Base-by-base conservation (phyloP, 352 stramenopile genomes). In the Pythium dissimile region DNA sequence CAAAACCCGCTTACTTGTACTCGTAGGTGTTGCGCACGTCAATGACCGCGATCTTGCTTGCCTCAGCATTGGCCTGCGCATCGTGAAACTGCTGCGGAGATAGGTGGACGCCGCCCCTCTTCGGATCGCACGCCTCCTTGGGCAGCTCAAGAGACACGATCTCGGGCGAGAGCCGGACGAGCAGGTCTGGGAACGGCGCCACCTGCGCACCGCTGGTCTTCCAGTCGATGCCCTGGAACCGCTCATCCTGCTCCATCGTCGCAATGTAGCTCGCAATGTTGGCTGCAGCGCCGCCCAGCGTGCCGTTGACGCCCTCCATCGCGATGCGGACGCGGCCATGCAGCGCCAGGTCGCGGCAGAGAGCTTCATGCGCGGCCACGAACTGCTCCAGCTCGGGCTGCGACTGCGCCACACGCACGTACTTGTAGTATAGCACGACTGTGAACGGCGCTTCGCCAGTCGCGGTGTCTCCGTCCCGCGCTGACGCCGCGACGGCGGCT, bases 391-490 rank as follows among this genome's bases (percentile, higher is more conserved):
- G 63, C 50, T 79, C 62, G 23, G 62, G 52, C n/a, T 51, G 48
- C 2, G 67, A 68, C 44, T 80, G 64, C 46, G 73, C 77, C n/a
- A 94, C 59, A 30, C 59, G 54, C 44, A 84, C 74, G 61, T 94
- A 94, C 69, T 90, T 92, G 75, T 94, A 94, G 71, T 85, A 92
- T 20, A 92, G 78, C 64, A 92, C 72, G 24, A 91, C 80, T 27
- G 66, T 64, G 67, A 53, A 97, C 21, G 57, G 57, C 41, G 57
- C 52, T 3, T 13, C 57, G 23, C 16, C 45, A 10, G 31, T 60
- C 55, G 8, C 53, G 48, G 34, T 59, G 30, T 41, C 57, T 5
- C 35, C 67, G 16, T 59, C 32, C 18, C 48, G 43, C 5, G 52
- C 45, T 24, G 67, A 56, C 30, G 54, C 77, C 43, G 52, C 48